These are phyloP conservation scores for Annulohypoxylon moriforme DNA, from an alignment of 495 filamentous ascomycete species.

Conservation along the genomic window DNA sequence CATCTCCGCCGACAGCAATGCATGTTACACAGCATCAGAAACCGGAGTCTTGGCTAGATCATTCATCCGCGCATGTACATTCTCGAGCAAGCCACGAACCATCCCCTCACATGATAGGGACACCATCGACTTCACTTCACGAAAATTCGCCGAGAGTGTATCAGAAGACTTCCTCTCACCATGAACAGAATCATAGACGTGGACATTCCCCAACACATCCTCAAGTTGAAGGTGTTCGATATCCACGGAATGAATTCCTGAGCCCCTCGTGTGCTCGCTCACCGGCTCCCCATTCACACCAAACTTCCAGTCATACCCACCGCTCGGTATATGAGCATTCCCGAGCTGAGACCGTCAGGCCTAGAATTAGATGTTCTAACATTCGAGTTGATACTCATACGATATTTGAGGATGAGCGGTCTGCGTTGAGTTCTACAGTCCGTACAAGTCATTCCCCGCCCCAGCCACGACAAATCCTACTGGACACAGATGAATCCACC, in stretches of 20 bases:
- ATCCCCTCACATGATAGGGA: not conserved
- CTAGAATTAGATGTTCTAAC: not conserved
- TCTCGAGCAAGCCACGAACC: slow-evolving; percentile 2
- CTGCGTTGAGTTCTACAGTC: not conserved
- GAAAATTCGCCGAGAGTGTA: not conserved
- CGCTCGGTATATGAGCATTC: not conserved
- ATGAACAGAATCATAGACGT: not conserved
- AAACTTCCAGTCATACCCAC: not conserved
- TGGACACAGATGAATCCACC: not conserved
- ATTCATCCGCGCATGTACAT: slow-evolving; percentile 17
- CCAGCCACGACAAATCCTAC: slow-evolving; percentile 18
- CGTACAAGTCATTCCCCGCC: slow-evolving; percentile 15
- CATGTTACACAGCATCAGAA: slow-evolving; percentile 41
- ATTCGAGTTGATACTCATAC: not conserved
- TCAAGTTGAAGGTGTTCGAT: slow-evolving; percentile 2
- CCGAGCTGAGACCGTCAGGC: not conserved
- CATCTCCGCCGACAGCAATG: slow-evolving; percentile 37
- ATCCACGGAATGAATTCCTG: not conserved
- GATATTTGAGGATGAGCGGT: not conserved
- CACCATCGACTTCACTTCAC: not conserved
- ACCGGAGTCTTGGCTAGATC: slow-evolving; percentile 30
- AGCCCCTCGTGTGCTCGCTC: slow-evolving; percentile 27
- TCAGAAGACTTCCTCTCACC: slow-evolving; percentile 2
- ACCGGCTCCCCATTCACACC: slow-evolving; percentile 1
- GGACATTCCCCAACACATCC: slow-evolving; percentile 9